Evolutionary conservation across 2,329 filamentous ascomycete genomes (phyloP).

Genomic region (Fusarium fujikuroi): DNA sequence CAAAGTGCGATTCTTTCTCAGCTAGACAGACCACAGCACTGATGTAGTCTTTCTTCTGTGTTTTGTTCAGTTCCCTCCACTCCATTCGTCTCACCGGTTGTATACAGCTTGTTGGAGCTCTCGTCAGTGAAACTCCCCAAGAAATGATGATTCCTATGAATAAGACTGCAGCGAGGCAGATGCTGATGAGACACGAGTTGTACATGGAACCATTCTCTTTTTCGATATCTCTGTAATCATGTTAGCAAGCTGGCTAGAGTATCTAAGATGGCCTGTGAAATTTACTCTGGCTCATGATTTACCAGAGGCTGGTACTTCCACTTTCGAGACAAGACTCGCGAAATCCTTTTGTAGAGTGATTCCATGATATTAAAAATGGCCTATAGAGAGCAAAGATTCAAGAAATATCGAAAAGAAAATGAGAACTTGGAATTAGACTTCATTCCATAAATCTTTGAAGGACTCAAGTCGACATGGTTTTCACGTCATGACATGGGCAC

Average conservation of each 20-base stretch:
- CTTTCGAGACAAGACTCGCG: neutral
- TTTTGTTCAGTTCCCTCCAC: neutral
- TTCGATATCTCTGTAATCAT: accelerated
- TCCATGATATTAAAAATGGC: neutral
- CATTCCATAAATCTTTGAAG: neutral
- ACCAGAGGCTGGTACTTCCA: neutral
- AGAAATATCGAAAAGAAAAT: neutral
- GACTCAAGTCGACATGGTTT: neutral
- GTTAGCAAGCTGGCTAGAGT: neutral
- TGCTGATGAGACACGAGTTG: neutral
- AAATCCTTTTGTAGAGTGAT: neutral
- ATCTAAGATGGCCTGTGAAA: accelerated
- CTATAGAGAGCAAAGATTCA: too few relatives aligned
- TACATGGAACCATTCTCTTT: accelerated
- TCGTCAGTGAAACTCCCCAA: neutral
- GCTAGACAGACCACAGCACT: neutral
- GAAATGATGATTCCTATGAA: neutral
- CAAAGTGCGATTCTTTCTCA: neutral
- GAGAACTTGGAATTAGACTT: neutral
- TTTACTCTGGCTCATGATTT: neutral
- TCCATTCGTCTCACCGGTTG: neutral
- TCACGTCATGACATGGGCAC: neutral
- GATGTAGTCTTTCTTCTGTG: neutral
- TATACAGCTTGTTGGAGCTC: neutral
- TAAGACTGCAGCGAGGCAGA: neutral